Percentiles rank a stretch among this genome's conserved stretches.
Conservation (phyloP, 192 early-diverging fungal species). For the Hyaloraphidium curvatum region DNA sequence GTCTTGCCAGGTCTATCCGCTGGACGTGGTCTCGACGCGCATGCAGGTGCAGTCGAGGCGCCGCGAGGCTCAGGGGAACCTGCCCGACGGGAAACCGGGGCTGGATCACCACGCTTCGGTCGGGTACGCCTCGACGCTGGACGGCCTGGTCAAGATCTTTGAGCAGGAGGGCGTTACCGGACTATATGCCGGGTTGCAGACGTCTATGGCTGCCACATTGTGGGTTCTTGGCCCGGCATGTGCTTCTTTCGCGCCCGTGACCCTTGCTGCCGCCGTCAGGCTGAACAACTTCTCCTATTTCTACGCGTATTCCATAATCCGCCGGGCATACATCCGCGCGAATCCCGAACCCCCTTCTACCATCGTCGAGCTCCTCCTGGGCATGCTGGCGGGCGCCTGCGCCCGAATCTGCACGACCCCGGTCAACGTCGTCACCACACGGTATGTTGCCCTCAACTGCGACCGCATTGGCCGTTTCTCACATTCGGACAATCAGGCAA, state of each 20-base stretch:
- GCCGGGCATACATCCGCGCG: constrained; percentile 27
- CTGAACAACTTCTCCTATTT: constrained; percentile 69
- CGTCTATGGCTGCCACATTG: too few relatives aligned
- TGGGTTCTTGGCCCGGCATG: too few relatives aligned
- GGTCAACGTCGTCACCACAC: constrained; percentile 81
- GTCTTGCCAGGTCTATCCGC: too few relatives aligned
- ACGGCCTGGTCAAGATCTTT: constrained; percentile 71
- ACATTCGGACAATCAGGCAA: too few relatives aligned
- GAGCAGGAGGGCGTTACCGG: constrained; percentile 63
- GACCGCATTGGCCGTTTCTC: too few relatives aligned
- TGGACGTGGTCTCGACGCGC: too few relatives aligned
- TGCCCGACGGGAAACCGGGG: too few relatives aligned
- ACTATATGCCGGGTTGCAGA: constrained; percentile 74
- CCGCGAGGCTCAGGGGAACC: too few relatives aligned
- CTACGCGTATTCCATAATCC: constrained; percentile 59
- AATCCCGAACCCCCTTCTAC: constrained; percentile 35
- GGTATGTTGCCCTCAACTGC: too few relatives aligned
- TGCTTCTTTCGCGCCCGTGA: constrained; percentile 48
- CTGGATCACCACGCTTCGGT: constrained; percentile 8
- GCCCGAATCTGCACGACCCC: constrained; percentile 80
- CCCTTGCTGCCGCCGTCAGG: too few relatives aligned
- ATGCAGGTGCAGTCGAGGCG: constrained; percentile 81
- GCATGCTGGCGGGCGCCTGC: constrained; percentile 72
- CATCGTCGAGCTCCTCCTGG: constrained; percentile 63
- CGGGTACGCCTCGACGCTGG: constrained; percentile 40